A percentile compares a stretch with the other conserved stretches of the same genome.
Evolutionary conservation across 1,284 basidiomycete species (phyloP).

Genomic region (Marasmius oreades): DNA sequence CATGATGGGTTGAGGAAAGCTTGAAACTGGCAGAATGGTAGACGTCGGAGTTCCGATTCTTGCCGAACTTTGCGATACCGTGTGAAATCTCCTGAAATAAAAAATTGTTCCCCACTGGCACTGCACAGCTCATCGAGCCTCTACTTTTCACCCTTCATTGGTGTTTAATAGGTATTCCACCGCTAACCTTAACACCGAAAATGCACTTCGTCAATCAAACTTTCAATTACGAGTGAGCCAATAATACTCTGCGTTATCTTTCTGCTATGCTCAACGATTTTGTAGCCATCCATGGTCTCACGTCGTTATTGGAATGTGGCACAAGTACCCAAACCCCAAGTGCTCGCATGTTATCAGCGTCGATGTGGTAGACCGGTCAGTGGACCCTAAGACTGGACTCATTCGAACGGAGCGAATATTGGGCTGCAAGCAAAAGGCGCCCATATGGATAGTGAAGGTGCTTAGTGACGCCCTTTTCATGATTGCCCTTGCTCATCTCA

Average conservation of each 20-base stretch:
- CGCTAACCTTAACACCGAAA: conserved; percentile 1
- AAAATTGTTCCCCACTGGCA: not conserved
- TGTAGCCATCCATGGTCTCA: conserved; percentile 83
- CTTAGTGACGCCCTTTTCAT: conserved; percentile 21
- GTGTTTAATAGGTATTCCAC: conserved; percentile 4
- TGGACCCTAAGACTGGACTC: conserved; percentile 82
- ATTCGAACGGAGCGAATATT: conserved; percentile 85
- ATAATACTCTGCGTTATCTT: not conserved
- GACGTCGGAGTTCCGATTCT: not conserved
- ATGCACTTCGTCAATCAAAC: conserved; percentile 78
- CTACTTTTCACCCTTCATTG: conserved; percentile 6
- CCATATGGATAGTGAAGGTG: conserved; percentile 82
- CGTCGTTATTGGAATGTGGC: conserved; percentile 87
- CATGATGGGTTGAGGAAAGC: no score
- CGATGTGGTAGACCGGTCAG: conserved; percentile 81
- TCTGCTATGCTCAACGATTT: not conserved
- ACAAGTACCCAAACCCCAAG: conserved; percentile 94
- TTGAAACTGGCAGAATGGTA: no score
- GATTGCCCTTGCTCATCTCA: conserved; percentile 9
- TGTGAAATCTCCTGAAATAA: not conserved
- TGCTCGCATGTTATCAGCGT: conserved; percentile 90
- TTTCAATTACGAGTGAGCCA: conserved; percentile 67
- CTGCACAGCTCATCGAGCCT: conserved; percentile 9
- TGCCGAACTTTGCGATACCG: not conserved
- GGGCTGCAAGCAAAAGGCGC: conserved; percentile 84